phyloP scores from a whole-genome alignment of 192 early-diverging fungal genomes.

The Funneliformis mosseae region DNA sequence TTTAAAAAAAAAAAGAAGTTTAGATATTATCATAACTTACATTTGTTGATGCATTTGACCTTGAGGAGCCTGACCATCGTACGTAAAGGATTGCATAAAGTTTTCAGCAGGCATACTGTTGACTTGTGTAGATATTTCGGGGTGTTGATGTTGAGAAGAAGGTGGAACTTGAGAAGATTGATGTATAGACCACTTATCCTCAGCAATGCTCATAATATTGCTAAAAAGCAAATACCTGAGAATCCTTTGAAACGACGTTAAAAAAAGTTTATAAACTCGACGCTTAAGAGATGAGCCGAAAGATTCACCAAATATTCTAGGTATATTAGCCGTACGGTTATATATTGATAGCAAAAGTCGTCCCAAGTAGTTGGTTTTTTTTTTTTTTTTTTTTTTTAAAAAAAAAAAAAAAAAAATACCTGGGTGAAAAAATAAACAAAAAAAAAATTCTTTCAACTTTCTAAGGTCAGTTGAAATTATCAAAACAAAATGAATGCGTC shows the following conservation, averaged over 20 bases:
- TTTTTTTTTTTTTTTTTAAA: no score
- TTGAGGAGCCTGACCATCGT: background rate
- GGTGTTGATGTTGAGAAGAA: constrained; percentile 25
- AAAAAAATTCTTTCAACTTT: background rate
- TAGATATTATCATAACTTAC: constrained; percentile 11
- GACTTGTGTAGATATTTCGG: background rate
- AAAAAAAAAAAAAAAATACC: background rate
- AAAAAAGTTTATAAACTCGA: background rate
- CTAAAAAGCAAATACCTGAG: background rate
- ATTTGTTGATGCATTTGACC: constrained; percentile 33
- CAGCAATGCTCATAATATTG: constrained; percentile 23
- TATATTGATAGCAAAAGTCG: background rate
- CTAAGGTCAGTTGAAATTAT: background rate
- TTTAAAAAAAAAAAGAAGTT: background rate
- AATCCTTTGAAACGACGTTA: background rate
- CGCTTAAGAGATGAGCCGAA: background rate
- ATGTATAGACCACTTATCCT: constrained; percentile 28
- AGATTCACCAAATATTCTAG: background rate
- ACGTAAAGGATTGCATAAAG: constrained; percentile 12
- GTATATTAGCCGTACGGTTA: background rate
- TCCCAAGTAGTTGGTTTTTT: background rate
- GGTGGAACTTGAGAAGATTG: constrained; percentile 15
- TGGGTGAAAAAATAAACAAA: background rate
- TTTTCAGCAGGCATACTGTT: constrained; percentile 24
- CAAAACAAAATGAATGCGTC: constrained; percentile 1